phyloP scores from a whole-genome alignment of 306 rosid species.

The Quillaja saponaria region DNA sequence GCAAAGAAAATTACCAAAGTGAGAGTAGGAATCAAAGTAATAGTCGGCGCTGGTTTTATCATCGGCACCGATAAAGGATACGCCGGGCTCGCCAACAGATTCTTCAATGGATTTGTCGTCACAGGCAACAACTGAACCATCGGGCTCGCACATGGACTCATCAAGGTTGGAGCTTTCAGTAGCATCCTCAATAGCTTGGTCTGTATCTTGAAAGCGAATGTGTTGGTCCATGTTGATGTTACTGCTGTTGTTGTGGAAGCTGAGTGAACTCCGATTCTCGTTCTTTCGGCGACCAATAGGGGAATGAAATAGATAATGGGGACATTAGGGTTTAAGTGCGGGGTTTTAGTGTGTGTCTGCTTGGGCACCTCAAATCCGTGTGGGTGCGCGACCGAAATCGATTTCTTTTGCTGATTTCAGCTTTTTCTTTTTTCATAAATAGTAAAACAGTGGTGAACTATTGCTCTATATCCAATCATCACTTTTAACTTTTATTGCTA shows the following conservation, averaged over 20 bases:
- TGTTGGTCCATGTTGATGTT: constrained; percentile 35
- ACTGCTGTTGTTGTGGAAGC: constrained; percentile 28
- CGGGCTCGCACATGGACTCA: constrained; percentile 75
- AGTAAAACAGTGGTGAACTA: too few species aligned
- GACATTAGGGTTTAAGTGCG: too few species aligned
- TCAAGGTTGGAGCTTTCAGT: constrained; percentile 66
- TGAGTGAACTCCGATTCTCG: constrained; percentile 31
- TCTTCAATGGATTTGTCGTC: constrained; percentile 36
- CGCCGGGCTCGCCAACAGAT: constrained; percentile 32
- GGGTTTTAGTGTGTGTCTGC: too few species aligned
- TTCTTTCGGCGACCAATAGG: constrained; percentile 70
- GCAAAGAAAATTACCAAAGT: constrained; percentile 62
- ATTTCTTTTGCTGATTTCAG: too few species aligned
- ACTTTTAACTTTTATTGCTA: too few species aligned
- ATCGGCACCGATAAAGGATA: constrained; percentile 43
- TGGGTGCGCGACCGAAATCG: too few species aligned
- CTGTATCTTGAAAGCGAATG: constrained; percentile 64
- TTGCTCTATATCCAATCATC: too few species aligned
- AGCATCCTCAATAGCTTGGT: constrained; percentile 53
- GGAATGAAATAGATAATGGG: too few species aligned
- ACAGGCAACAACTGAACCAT: constrained; percentile 8
- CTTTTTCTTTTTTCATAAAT: too few species aligned
- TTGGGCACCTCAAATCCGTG: too few species aligned
- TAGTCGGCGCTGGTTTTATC: constrained; percentile 95
- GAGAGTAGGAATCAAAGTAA: constrained; percentile 97